These are phyloP conservation scores for Marsdenia floribunda DNA, from an alignment of 257 asterid genomes.

Conservation along the genomic window DNA sequence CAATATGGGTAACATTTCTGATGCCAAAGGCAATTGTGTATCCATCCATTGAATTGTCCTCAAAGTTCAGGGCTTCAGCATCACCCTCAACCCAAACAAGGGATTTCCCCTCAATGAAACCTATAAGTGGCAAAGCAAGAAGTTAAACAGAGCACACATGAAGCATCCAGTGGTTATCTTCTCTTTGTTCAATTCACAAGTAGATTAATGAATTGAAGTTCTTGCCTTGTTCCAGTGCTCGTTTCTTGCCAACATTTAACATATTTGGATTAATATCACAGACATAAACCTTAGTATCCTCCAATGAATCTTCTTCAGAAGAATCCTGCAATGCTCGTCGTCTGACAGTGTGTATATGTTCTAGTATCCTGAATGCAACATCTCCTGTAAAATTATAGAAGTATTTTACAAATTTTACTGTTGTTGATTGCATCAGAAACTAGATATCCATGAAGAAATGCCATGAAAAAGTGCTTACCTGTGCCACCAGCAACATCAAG, in stretches of 20 bases:
- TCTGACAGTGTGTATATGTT: constrained; percentile 43
- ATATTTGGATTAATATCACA: constrained; percentile 91
- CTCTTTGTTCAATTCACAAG: background rate
- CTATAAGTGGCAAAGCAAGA: constrained; percentile 26
- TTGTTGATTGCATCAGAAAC: background rate
- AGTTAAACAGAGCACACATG: background rate
- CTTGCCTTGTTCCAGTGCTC: constrained; percentile 77
- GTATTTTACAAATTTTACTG: constrained; percentile 11
- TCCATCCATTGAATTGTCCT: constrained; percentile 79
- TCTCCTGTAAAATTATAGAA: constrained; percentile 68
- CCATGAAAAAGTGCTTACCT: constrained; percentile 34
- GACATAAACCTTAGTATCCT: constrained; percentile 67
- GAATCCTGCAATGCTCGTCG: constrained; percentile 55
- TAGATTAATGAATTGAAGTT: background rate
- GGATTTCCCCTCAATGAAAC: constrained; percentile 50
- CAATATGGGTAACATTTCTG: constrained; percentile 90
- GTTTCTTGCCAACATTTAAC: constrained; percentile 77
- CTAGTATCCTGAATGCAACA: constrained; percentile 88
- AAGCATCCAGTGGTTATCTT: background rate
- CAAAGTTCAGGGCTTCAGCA: constrained; percentile 80
- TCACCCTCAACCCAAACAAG: constrained; percentile 94
- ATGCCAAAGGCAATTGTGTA: constrained; percentile 97
- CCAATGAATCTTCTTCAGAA: constrained; percentile 50
- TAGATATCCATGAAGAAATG: background rate
- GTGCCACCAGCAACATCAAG: constrained; percentile 99